Base-by-base conservation (phyloP, 306 rosid genomes). In the Cucurbita pepo region DNA sequence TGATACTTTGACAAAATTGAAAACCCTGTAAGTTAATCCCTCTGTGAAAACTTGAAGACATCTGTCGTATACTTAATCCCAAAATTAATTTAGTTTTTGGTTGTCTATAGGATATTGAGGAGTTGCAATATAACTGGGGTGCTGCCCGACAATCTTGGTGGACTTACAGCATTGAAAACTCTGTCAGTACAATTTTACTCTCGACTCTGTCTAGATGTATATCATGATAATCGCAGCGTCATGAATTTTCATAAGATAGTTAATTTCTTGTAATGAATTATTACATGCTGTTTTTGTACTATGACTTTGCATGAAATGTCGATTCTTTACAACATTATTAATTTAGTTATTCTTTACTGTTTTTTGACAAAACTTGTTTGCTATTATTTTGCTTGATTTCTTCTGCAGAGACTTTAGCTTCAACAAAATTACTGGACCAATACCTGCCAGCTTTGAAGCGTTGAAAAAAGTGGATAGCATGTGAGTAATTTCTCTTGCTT, bases 361-460 rank as follows among this genome's bases (percentile, higher is more conserved):
- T 69, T 45, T 50, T 25, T 51, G 74, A 51, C 74, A 50, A 51
- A 14, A 30, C 25, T 9, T 7, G 30, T 51, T 51, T 51, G 58
- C 0, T 15, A 16, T 50, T 69, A 3, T 69, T 69, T 69, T 51
- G 22, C 16, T 69, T 19, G 16, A 50, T 69, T 30, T 69, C 8
- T 69, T 34, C 56, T 79, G 69, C 94, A 93, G 97, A 82, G 98
- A 93, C 76, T 88, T 93, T 67, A 87, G 98, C 83, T 88, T 83
- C 72, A 93, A 93, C 84, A 82, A 84, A 47, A 71, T 90, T 75
- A 85, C 73, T 11, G 98, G 93, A 47, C 70, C 3, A 64, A 83
- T 93, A 76, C 96, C 96, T 8, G 34, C 2, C 12, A 63, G 10
- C 82, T 86, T 72, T 77, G 43, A 6, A 3, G 15, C 75, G 40